Evolutionary conservation across 257 asterid species (phyloP), one percentile per base, ranked within the genome.

Genomic region (Ballota nigra): DNA sequence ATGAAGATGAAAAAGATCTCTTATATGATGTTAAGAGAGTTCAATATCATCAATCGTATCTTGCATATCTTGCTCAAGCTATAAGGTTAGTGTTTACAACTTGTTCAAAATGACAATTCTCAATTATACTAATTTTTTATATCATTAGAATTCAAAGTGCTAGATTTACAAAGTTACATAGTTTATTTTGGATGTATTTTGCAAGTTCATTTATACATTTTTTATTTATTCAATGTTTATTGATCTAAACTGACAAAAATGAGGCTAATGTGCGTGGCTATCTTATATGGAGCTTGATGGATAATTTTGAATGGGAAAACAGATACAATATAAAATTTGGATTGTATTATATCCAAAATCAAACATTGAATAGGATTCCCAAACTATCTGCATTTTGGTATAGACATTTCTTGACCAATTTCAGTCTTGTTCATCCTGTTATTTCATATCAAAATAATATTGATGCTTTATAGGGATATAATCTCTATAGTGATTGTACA

Each of bases 251-350:
- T 70, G 52, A 8, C 75, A 89, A 89, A 74, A 73, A 84, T 0
- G 96, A 91, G 6, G 92, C 88, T 2, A 89, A 92, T 56, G 92
- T 89, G 23, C 83, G 92, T 0, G 94, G 96, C 53, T 91, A 91
- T 69, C 81, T 91, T 55, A 66, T 87, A 66, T 91, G 97, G 97
- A 83, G 86, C 47, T 83, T 87, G 86, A 78, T 88, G 89, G 96
- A 91, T 64, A 74, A 82, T 64, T 91, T 88, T 7, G 97, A 91
- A 62, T 91, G 97, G 96, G 5, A 62, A 0, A 51, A 34, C 16
- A 94, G 96, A 67, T 92, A 82, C 24, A 63, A 7, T 2, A 6
- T 49, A 2, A 87, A 79, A 73, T 91, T 83, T 13, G 96, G 96
- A 58, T 60, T 91, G 11, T 85, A 84, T 71, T 80, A 72, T 11